Conservation (phyloP, 768 basidiomycete species). For the Agaricus bisporus region DNA sequence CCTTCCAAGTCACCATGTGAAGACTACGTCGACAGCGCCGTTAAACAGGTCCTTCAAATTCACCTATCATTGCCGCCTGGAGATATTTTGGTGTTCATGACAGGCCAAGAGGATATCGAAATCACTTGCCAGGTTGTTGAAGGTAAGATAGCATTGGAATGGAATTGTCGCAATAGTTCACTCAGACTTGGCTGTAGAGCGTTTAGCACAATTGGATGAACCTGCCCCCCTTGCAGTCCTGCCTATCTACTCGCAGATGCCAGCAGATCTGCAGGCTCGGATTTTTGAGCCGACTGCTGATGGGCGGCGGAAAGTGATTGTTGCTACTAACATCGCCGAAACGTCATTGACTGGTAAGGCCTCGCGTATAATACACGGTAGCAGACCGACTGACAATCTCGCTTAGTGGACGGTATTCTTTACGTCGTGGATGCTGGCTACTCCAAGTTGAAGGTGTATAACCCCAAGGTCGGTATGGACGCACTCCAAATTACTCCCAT, state of each 20-base stretch:
- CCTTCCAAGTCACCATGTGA: conserved; percentile 98
- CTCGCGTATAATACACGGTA: not conserved
- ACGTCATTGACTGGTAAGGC: conserved; percentile 86
- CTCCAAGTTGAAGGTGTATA: conserved; percentile 98
- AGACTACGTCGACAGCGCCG: conserved; percentile 96
- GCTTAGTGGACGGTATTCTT: conserved; percentile 88
- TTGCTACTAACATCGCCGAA: conserved; percentile 98
- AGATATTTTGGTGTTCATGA: conserved; percentile 98
- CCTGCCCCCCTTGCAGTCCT: conserved; percentile 84
- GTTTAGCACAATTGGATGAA: conserved; percentile 87
- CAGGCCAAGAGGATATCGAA: conserved; percentile 99
- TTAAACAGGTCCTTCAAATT: conserved; percentile 97
- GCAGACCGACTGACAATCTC: conserved; percentile 10
- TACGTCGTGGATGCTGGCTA: conserved; percentile 97
- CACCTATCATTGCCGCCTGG: conserved; percentile 90
- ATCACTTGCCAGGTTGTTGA: conserved; percentile 91
- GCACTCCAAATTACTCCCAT: conserved; percentile 98
- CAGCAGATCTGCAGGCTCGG: conserved; percentile 96
- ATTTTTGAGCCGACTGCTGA: conserved; percentile 94
- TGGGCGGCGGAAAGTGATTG: conserved; percentile 93
- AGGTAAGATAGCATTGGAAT: conserved; percentile 38
- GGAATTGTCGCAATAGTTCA: not conserved
- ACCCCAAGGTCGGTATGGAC: conserved; percentile 99
- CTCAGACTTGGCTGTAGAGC: conserved; percentile 47
- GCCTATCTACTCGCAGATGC: conserved; percentile 99